Base-by-base conservation (phyloP, 2,329 filamentous ascomycete species). In the Tolypocladium album region DNA sequence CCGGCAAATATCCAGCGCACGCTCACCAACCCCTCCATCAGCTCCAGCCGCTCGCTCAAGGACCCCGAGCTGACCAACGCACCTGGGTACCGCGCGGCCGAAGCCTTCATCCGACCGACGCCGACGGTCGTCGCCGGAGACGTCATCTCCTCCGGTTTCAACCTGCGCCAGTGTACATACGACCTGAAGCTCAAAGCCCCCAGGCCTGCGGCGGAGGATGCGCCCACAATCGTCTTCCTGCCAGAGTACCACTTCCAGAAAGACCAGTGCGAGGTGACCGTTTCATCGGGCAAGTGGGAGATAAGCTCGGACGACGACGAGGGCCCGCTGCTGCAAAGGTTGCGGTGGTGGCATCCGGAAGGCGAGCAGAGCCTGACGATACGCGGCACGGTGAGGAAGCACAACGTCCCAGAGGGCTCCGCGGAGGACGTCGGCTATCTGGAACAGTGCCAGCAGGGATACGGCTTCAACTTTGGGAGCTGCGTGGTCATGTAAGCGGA, bases 191-290 rank as follows among this genome's bases (percentile, higher is more conserved):
- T 99, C 31, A 76, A 80, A 0, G 87, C 88, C 2, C 75, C 82
- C 3, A 80, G 79, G 40, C 72, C 83, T 1, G 85, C 86, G 3
- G 67, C 69, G 2, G 81, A 89, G 45, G 83, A 88, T 0, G 76
- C 78, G 1, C 91, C 92, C 0, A 97, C 93, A 0, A 82, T 91
- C 53, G 80, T 97, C 11, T 96, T 90, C 72, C 78, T 99, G 2
- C 94, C 94, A 0, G 90, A 92, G 60, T 97, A 90, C 69, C 94
- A 99, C 74, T 99, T 96, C 71, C 92, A 93, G 1, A 83, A 85
- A 58, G 83, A 88, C 56, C 79, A 84, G 53, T 89, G 86, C 45
- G 81, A 80, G 0, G 86, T 99, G 4, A 82, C 88, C 59, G 88
- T 92, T 36, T 90, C 85, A 57, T 89, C 88, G 0, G 95, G 95